These are phyloP conservation scores for Populus tremula DNA, from an alignment of 345 rosid genomes.

Conservation along the genomic window DNA sequence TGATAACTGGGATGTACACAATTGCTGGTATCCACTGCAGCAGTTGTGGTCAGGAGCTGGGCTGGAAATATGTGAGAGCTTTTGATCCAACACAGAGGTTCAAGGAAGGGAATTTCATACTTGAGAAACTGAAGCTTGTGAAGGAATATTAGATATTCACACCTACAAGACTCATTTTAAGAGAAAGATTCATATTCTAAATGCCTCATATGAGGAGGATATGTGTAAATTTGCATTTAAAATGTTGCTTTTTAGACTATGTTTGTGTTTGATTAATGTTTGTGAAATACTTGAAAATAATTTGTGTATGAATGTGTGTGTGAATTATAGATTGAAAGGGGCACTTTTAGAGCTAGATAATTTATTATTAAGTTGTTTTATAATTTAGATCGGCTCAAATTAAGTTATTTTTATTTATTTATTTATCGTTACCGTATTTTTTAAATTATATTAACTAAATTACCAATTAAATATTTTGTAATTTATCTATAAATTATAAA, in stretches of 20 bases:
- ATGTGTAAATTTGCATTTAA: background rate
- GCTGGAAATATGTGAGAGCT: slow-evolving; percentile 40
- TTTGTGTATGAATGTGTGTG: no score
- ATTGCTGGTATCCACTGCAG: slow-evolving; percentile 36
- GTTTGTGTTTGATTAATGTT: no score
- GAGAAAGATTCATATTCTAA: background rate
- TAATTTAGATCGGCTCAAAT: no score
- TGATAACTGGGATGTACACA: slow-evolving; percentile 29
- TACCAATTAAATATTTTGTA: no score
- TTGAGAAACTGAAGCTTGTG: slow-evolving; percentile 35
- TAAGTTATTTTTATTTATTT: no score
- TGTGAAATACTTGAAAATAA: no score
- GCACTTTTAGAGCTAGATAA: no score
- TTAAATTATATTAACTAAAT: no score
- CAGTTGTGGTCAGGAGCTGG: slow-evolving; percentile 36
- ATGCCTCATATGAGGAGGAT: background rate
- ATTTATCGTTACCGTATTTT: no score
- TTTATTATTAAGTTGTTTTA: no score
- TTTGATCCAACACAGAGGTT: slow-evolving; percentile 25
- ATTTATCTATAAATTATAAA: no score
- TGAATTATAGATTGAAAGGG: no score
- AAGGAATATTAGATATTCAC: slow-evolving; percentile 18
- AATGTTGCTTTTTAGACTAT: background rate
- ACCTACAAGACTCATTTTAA: background rate
- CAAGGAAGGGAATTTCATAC: slow-evolving; percentile 42